Base-by-base conservation (phyloP, 2,329 filamentous ascomycete genomes). In the Apiospora saccharicola region DNA sequence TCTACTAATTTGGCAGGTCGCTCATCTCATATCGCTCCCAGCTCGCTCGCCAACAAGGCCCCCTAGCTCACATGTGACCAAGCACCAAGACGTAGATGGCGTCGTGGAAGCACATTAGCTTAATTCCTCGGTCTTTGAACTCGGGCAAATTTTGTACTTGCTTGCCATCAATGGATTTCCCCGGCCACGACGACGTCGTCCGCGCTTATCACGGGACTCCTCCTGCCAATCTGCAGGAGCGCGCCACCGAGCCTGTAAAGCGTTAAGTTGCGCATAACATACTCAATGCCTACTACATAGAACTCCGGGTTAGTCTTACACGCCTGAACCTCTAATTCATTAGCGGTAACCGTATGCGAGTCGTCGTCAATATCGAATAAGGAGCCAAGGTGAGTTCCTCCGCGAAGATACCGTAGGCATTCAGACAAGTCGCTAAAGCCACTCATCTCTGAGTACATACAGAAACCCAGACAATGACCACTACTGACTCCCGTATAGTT, bases 181-280 rank as follows among this genome's bases (percentile, higher is more conserved):
- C 73, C 70, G 30, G 73, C 71, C 22, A 64, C 26, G 3, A 69
- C 53, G 5, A 71, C 70, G n/a, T 74, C 73, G 14, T 71, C 70
- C 47, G 49, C 71, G 0, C 68, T 22, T 6, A 34, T 19, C 4
- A 72, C n/a, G 6, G 47, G 16, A 1, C 61, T 44, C 71, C 73
- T 74, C 24, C 71, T 51, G 6, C 72, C 73, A 22, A 75, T 75
- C 67, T 74, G 72, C 4, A 75, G 70, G 3, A 75, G 37, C 13
- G 70, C 73, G 3, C 75, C 73, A 0, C 74, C 74, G 4, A 75
- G 41, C 5, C 46, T 44, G 47, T 74, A 75, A 1, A 75, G 34
- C 12, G 70, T 72, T 64, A 72, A 8, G 61, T 75, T 75, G 3
- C 75, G 49, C 69, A 77, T 72, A 6, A 73, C 46, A 67, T 72